Conservation (phyloP, 805 yeast genomes). For the Yamadazyma insecticola region DNA sequence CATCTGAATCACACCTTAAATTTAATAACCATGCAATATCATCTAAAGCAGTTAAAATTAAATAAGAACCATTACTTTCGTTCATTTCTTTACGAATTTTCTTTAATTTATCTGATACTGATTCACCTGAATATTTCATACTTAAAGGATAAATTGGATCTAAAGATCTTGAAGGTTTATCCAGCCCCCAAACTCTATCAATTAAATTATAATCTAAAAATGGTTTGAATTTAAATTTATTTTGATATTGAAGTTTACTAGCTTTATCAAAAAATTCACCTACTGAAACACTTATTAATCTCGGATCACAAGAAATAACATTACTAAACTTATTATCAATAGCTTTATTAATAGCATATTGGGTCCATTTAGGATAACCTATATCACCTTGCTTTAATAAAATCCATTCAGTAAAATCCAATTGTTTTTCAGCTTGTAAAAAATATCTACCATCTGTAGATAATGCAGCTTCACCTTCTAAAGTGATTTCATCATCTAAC, state of each 20-base stretch:
- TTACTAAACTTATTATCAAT: constrained; percentile 45
- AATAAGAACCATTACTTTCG: constrained; percentile 17
- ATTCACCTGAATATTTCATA: constrained; percentile 30
- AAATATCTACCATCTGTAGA: constrained; percentile 96
- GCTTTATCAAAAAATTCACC: constrained; percentile 37
- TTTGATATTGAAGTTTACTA: constrained; percentile 13
- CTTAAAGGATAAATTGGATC: constrained; percentile 29
- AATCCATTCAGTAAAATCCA: constrained; percentile 68
- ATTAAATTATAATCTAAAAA: constrained; percentile 26
- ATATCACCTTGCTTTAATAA: constrained; percentile 73
- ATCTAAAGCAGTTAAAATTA: constrained; percentile 62
- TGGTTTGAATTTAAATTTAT: constrained; percentile 27
- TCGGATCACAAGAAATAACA: constrained; percentile 82
- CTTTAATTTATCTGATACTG: constrained; percentile 23
- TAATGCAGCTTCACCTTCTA: constrained; percentile 67
- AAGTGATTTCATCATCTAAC: constrained; percentile 33
- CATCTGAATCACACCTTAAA: constrained; percentile 66
- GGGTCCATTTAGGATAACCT: constrained; percentile 75
- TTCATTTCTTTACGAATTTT: constrained; percentile 27
- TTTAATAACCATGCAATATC: constrained; percentile 83
- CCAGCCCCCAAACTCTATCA: constrained; percentile 35
- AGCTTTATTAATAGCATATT: constrained; percentile 57
- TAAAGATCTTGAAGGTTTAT: constrained; percentile 28
- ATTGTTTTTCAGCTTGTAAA: constrained; percentile 80
- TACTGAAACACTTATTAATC: constrained; percentile 50